Evolutionary conservation across 139 green algal species (phyloP).

Genomic region (Yamagishiella unicocca): DNA sequence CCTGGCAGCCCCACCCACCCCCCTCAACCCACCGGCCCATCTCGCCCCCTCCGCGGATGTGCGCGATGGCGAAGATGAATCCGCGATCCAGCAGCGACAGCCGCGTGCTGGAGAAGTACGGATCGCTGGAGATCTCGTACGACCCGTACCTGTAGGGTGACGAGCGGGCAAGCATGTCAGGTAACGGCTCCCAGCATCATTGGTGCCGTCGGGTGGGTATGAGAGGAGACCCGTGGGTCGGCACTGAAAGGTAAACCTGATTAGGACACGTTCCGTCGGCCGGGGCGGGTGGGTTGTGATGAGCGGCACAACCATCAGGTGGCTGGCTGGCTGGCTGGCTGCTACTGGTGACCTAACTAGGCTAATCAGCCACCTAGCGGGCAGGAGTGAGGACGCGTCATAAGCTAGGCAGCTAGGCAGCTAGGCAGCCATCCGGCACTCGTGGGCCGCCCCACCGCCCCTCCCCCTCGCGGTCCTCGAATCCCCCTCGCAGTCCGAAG

Average conservation of each 20-base stretch:
- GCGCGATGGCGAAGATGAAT: conserved; percentile 79
- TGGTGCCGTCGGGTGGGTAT: too few relatives aligned
- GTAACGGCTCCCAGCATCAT: too few relatives aligned
- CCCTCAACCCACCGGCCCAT: conserved; percentile 62
- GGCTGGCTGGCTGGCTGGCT: too few relatives aligned
- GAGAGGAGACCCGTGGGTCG: too few relatives aligned
- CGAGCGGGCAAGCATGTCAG: too few relatives aligned
- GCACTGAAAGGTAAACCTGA: too few relatives aligned
- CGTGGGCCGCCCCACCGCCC: too few relatives aligned
- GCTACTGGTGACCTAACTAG: too few relatives aligned
- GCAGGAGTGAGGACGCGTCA: background rate
- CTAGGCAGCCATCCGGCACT: background rate
- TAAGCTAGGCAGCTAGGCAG: background rate
- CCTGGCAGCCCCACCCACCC: background rate
- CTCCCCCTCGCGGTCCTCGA: background rate
- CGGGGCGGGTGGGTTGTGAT: too few relatives aligned
- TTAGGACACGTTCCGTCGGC: too few relatives aligned
- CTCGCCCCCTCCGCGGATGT: conserved; percentile 81
- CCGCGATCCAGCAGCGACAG: conserved; percentile 87
- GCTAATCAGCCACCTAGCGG: too few relatives aligned
- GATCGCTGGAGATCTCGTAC: conserved; percentile 77
- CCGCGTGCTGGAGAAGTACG: conserved; percentile 65
- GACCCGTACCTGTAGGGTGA: conserved; percentile 63
- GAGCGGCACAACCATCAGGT: too few relatives aligned
- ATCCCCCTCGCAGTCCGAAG: background rate